phyloP scores from a whole-genome alignment of 352 stramenopile species.

The Globisporangium middletonii region DNA sequence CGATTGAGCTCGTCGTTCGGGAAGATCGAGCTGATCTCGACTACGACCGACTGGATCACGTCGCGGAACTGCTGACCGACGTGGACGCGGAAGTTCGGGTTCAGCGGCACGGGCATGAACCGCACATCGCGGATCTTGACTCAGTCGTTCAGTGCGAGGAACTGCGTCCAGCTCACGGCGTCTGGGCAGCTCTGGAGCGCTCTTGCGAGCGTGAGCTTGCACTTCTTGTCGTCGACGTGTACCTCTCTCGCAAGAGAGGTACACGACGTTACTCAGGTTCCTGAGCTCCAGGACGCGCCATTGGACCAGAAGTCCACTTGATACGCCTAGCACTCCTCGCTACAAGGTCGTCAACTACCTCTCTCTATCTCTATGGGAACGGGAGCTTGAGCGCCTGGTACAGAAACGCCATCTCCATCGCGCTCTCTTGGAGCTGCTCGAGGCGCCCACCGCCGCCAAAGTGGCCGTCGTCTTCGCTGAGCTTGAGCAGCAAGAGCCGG shows the following conservation, averaged over 20 bases:
- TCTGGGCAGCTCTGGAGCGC: conserved; percentile 34
- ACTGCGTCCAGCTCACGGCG: conserved; percentile 28
- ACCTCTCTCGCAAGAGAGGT: too few relatives aligned
- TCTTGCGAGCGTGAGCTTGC: conserved; percentile 56
- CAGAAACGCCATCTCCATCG: conserved; percentile 83
- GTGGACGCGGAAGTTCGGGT: conserved; percentile 57
- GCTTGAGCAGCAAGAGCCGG: conserved; percentile 50
- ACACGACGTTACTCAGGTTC: too few relatives aligned
- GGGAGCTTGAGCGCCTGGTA: conserved; percentile 59
- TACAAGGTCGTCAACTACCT: background rate
- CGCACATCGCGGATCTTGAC: conserved; percentile 45
- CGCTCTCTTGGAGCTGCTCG: conserved; percentile 71
- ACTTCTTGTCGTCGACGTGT: conserved; percentile 61
- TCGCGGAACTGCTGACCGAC: conserved; percentile 61
- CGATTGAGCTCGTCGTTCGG: conserved; percentile 54
- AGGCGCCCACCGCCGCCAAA: conserved; percentile 71
- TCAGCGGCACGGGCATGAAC: conserved; percentile 38
- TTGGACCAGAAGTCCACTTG: too few relatives aligned
- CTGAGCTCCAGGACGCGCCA: too few relatives aligned
- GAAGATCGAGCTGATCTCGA: conserved; percentile 72
- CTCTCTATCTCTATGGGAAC: conserved; percentile 17
- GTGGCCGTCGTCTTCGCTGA: conserved; percentile 78
- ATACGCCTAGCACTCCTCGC: too few relatives aligned
- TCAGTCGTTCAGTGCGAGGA: conserved; percentile 42
- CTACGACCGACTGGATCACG: conserved; percentile 49